Conservation (phyloP, 345 rosid species). For the Syzygium aqueum region DNA sequence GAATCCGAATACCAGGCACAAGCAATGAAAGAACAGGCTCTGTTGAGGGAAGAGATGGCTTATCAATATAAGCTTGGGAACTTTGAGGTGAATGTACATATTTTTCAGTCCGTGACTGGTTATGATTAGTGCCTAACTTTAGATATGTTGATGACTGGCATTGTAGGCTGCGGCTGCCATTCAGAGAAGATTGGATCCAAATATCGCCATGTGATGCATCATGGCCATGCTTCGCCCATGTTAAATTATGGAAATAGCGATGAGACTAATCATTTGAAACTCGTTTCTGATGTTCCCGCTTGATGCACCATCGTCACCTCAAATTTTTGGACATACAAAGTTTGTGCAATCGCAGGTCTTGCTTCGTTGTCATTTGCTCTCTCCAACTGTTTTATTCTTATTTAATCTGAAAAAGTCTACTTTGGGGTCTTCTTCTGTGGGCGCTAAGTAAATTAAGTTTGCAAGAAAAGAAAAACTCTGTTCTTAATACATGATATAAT, state of each 20-base stretch:
- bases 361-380: not conserved
- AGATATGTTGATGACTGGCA: not conserved
- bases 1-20: slow-evolving; percentile 50
- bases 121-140: not conserved
- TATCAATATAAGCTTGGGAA: slow-evolving; percentile 87
- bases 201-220: slow-evolving; percentile 5
- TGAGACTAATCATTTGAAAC: not conserved
- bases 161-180: slow-evolving; percentile 20
- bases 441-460: not conserved
- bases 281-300: not conserved
- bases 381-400: not conserved
- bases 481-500: not conserved
- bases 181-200: slow-evolving; percentile 16
- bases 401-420: not conserved
- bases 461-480: not conserved
- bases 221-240: not conserved
- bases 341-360: not conserved
- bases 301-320: not conserved
- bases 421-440: not conserved
- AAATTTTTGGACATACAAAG: not conserved
- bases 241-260: not conserved
- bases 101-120: not conserved
- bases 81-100: slow-evolving; percentile 45
- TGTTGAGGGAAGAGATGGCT: slow-evolving; percentile 86
- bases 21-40: slow-evolving; percentile 97